Base-by-base conservation (phyloP, 192 early-diverging fungal genomes). In the Funneliformis geosporum region DNA sequence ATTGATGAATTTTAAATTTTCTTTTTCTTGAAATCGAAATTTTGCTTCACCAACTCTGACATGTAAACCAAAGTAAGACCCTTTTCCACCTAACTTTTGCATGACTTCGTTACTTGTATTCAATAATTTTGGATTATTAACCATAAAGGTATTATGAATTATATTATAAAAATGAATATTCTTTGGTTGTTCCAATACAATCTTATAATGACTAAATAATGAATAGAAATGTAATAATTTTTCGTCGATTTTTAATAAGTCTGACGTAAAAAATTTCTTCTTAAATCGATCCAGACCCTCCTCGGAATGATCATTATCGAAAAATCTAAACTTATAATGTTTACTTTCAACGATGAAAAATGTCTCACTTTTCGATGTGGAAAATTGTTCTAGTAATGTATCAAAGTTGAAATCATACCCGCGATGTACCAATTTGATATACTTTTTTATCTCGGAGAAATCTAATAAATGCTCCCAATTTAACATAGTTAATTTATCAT, bases 51-150 rank as follows among this genome's bases (percentile, higher is more conserved):
- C 40, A 0, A 9, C 2, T n/a, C 70, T 72, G 16, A 72, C n/a
- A 43, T 72, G 70, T 25, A 72, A 38, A 40, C 70, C 70, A 43
- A 72, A n/a, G 46, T 72, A 72, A 46, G 11, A n/a, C 0, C n/a
- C n/a, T 72, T 8, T 18, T 10, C 44, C 70, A 42, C 70, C 70
- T 42, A 72, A 47, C 21, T 72, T 10, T 5, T 72, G 18, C 1
- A 47, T 28, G n/a, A 72, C 23, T 5, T 21, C n/a, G 14, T 72
- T 9, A 12, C 21, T 27, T 7, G 16, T 12, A n/a, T 5, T 11
- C n/a, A 42, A 40, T 11, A 72, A 3, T 3, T 72, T 43, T 8
- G n/a, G 5, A 72, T 72, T 11, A 65, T 65, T 65, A 38, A 65
- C 14, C 11, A 25, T 65, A 14, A 65, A 65, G 12, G 8, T 65